These are phyloP conservation scores for Picochlorum sp. DNA, from an alignment of 139 green algal genomes.

Conservation along the genomic window DNA sequence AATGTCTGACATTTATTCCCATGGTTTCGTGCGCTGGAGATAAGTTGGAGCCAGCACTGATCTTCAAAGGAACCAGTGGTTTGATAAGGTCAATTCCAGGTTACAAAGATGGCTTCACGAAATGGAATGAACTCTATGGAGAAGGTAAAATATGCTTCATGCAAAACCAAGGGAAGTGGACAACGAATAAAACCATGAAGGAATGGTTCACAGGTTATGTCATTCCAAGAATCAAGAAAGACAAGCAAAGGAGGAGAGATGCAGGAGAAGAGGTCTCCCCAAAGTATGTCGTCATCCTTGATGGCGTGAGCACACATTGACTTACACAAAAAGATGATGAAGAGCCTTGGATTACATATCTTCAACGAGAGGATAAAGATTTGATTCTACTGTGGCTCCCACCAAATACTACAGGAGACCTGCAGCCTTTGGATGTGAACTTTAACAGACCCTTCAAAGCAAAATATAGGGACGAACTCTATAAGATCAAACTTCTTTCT, in stretches of 20 bases:
- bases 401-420: background rate
- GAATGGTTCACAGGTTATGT: background rate
- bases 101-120: background rate
- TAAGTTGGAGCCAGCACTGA: background rate
- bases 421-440: background rate
- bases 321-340: background rate
- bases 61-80: background rate
- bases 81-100: background rate
- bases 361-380: background rate
- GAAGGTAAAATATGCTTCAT: background rate
- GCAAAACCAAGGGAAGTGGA: background rate
- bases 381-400: background rate
- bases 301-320: background rate
- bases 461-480: background rate
- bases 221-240: background rate
- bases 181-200: background rate
- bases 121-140: background rate
- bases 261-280: background rate
- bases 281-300: background rate
- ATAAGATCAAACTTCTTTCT: background rate
- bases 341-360: background rate
- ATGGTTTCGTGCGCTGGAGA: background rate
- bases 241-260: background rate
- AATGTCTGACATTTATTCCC: background rate
- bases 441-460: background rate